Base-by-base conservation (phyloP, 768 basidiomycete species). In the Coprinopsis strossmayeri region DNA sequence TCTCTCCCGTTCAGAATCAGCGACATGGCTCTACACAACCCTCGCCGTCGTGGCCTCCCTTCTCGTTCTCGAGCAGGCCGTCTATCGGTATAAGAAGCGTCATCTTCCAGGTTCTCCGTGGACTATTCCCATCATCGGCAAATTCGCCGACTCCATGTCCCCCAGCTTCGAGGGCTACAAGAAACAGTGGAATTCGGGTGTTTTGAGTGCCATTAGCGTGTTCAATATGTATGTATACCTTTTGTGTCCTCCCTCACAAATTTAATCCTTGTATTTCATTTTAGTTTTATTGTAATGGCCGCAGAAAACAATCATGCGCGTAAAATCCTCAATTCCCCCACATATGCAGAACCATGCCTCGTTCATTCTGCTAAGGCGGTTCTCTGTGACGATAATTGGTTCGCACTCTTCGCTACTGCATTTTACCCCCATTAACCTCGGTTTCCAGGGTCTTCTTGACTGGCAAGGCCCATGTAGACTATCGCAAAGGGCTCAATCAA, bases 81-180 rank as follows among this genome's bases (percentile, higher is more conserved):
- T 93, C 17, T 99, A 95, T 66, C 74, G 95, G 28, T 77, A 76
- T 61, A 94, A 96, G 71, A 98, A 98, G 61, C 78, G 75, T 17
- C 79, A 87, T 57, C 77, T 97, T 5, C 93, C 95, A 0, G 95
- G 95, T 4, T 81, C 76, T 39, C 73, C 65, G 61, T 97, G 92
- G 93, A 96, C 92, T 11, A 93, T 96, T 54, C 96, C 96, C n/a
- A 59, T 99, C 59, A 97, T 99, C 48, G 96, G 96, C 49, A 93
- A 93, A 66, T 96, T 97, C 58, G 82, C 86, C 3, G 91, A 97
- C 61, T 94, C 91, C 3, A 70, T 95, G 70, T 79, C 85, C 55
- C 96, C 96, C 11, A 84, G 90, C 3, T 77, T 98, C 77, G 89
- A 94, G 62, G 79, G 79, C 34, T 99, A 99, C 73, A 87, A 85